Conservation (phyloP, 129 eudicot species). For the Pittosporum tobira region DNA sequence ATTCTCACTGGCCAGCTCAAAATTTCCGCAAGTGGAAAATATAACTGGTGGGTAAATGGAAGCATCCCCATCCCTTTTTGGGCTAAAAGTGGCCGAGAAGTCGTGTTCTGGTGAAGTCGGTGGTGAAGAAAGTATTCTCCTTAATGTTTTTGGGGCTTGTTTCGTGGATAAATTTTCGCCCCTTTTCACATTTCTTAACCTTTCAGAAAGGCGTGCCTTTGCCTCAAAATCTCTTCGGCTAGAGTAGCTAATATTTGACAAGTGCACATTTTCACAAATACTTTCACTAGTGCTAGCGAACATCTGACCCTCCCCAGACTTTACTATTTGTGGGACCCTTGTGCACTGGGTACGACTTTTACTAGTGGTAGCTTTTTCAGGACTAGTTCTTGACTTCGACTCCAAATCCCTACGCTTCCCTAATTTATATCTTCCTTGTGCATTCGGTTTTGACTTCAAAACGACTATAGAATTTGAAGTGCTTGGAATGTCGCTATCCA, state of each 20-base stretch:
- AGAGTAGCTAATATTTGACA: not conserved
- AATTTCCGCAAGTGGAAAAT: not conserved
- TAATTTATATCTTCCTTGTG: slow-evolving; percentile 9
- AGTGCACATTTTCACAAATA: slow-evolving; percentile 8
- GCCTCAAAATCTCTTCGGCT: slow-evolving; percentile 32
- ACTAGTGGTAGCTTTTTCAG: not conserved
- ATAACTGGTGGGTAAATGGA: not conserved
- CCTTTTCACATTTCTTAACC: slow-evolving; percentile 32
- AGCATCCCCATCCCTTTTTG: slow-evolving; percentile 15
- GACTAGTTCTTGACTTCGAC: not conserved
- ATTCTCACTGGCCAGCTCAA: not conserved
- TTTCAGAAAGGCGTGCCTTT: slow-evolving; percentile 50
- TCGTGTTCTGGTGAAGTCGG: slow-evolving; percentile 35
- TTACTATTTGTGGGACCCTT: too few relatives aligned
- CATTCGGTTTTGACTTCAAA: slow-evolving; percentile 18
- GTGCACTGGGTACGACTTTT: too few relatives aligned
- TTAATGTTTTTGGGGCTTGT: slow-evolving; percentile 34
- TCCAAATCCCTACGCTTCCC: not conserved
- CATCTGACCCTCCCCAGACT: too few relatives aligned
- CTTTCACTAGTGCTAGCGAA: not conserved
- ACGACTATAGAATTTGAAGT: slow-evolving; percentile 9
- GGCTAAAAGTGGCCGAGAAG: slow-evolving; percentile 18
- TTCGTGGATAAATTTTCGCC: slow-evolving; percentile 16
- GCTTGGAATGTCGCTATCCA: not conserved
- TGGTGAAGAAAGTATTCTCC: slow-evolving; percentile 18